phyloP scores from a whole-genome alignment of 768 basidiomycete species.

The Lactifluus pinguis region DNA sequence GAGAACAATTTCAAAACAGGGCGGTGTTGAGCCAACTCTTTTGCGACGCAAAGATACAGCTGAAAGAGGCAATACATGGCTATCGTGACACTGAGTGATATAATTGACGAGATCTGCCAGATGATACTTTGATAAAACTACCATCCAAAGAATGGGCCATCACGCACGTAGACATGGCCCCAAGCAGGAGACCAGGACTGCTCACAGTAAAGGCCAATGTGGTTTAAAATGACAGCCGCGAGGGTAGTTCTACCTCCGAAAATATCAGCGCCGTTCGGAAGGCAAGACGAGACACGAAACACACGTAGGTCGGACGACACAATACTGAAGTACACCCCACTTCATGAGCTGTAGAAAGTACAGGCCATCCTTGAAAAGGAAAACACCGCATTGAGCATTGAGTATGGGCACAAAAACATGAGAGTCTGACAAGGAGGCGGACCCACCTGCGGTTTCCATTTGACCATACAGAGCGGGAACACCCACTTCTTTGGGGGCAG shows the following conservation, averaged over 20 bases:
- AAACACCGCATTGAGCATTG: background rate
- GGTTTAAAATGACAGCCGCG: constrained; percentile 52
- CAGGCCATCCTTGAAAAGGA: constrained; percentile 42
- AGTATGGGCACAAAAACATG: background rate
- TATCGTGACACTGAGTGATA: constrained; percentile 62
- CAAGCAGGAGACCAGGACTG: constrained; percentile 57
- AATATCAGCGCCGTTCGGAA: background rate
- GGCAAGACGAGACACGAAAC: constrained; percentile 18
- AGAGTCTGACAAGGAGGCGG: background rate
- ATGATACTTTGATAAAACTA: background rate
- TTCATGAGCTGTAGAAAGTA: constrained; percentile 69
- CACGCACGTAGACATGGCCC: constrained; percentile 58
- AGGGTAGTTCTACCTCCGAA: constrained; percentile 39
- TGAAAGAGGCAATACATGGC: constrained; percentile 77
- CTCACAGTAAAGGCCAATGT: constrained; percentile 63
- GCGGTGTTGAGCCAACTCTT: constrained; percentile 44
- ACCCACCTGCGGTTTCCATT: constrained; percentile 50
- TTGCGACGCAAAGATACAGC: constrained; percentile 50
- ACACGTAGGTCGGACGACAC: constrained; percentile 51
- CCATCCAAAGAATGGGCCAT: background rate
- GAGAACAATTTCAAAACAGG: constrained; percentile 63
- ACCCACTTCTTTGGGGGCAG: constrained; percentile 51
- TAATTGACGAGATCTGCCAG: constrained; percentile 44
- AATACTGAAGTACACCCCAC: constrained; percentile 69
- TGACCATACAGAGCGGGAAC: constrained; percentile 56